Percentiles rank a stretch among this genome's conserved stretches.
Conservation (phyloP, 805 yeast species). For the Saccharomycopsis capsularis region DNA sequence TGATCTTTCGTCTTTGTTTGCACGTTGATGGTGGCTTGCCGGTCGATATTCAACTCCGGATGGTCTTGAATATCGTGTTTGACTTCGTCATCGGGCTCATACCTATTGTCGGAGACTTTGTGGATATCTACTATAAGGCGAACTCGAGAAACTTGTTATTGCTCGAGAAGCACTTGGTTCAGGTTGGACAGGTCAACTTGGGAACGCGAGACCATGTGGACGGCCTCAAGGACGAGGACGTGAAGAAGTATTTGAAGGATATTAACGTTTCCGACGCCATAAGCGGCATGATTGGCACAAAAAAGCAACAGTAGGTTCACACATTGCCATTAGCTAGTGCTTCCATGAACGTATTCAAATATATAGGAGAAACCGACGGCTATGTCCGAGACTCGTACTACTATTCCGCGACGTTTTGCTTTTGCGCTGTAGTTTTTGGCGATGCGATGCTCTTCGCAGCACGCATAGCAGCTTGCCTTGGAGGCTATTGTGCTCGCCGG, state of each 20-base stretch:
- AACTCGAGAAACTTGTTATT: slow-evolving; percentile 65
- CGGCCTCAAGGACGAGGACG: slow-evolving; percentile 4
- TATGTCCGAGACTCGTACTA: no score
- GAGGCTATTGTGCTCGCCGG: no score
- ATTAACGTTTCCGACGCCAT: neutral
- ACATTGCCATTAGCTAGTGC: no score
- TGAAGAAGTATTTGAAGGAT: slow-evolving; percentile 5
- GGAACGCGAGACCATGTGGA: slow-evolving; percentile 12
- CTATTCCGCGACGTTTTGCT: no score
- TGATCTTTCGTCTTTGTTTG: slow-evolving; percentile 37
- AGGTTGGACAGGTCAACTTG: slow-evolving; percentile 17
- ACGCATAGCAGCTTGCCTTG: no score
- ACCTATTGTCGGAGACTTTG: slow-evolving; percentile 69
- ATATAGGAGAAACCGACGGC: no score
- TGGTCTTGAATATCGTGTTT: slow-evolving; percentile 55
- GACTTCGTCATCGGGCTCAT: slow-evolving; percentile 68
- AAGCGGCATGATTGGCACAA: neutral
- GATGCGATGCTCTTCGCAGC: no score
- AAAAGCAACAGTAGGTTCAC: no score
- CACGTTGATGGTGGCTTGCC: slow-evolving; percentile 64
- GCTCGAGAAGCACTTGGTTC: slow-evolving; percentile 47
- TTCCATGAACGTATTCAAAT: no score
- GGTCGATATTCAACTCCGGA: slow-evolving; percentile 41
- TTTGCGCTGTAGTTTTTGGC: no score
- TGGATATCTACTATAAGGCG: slow-evolving; percentile 65